A percentile compares a stretch with the other conserved stretches of the same genome.
Conservation (phyloP, 768 basidiomycete species). For the Collybiopsis confluens region DNA sequence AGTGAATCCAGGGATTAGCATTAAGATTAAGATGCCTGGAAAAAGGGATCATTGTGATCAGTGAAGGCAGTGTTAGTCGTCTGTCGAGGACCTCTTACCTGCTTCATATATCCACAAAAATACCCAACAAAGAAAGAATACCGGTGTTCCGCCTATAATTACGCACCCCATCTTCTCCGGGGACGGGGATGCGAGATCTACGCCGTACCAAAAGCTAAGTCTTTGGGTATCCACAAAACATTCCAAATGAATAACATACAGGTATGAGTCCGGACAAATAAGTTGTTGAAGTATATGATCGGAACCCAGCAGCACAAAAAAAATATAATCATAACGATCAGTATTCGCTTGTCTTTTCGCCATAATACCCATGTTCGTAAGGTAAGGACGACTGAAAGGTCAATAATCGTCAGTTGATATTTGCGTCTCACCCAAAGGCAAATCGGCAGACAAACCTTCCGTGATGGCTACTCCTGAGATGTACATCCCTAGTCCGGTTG, state of each 20-base stretch:
- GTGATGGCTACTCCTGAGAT: slow-evolving; percentile 9
- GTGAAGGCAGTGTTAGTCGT: background rate
- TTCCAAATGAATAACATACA: slow-evolving; percentile 9
- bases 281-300: slow-evolving; percentile 3
- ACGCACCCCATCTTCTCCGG: background rate
- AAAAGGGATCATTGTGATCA: background rate
- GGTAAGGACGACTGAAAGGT: slow-evolving; percentile 12
- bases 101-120: background rate
- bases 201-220: background rate
- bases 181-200: background rate
- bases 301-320: slow-evolving; percentile 7
- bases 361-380: slow-evolving; percentile 14
- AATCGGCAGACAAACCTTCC: slow-evolving; percentile 4
- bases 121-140: background rate
- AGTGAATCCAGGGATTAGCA: background rate
- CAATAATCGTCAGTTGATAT: background rate
- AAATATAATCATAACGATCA: slow-evolving; percentile 6
- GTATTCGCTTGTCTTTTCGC: slow-evolving; percentile 5
- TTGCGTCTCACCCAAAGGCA: too few species aligned
- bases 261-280: slow-evolving; percentile 6
- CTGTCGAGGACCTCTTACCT: background rate
- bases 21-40: background rate
- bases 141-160: background rate
- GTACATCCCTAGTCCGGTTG: slow-evolving; percentile 7
- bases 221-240: background rate